Percentiles rank a stretch among this genome's conserved stretches.
These are phyloP conservation scores for Yueomyces sinensis DNA, from an alignment of 805 yeast genomes.

Conservation along the genomic window DNA sequence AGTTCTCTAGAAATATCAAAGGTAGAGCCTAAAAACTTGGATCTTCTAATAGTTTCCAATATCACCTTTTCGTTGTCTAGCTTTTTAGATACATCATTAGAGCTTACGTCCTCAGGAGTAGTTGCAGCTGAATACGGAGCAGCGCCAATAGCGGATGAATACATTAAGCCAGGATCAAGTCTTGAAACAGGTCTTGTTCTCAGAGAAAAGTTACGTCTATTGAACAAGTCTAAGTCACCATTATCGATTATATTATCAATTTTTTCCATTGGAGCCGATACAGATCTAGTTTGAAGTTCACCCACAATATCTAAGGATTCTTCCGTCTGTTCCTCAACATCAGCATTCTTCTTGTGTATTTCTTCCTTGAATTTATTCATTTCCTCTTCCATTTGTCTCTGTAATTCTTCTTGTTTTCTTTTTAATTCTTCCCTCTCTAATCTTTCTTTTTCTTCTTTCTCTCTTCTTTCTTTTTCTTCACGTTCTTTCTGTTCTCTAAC, in stretches of 20 bases:
- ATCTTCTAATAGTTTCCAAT: conserved; percentile 31
- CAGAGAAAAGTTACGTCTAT: conserved; percentile 28
- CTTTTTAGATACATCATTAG: conserved; percentile 2
- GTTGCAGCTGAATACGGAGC: not conserved
- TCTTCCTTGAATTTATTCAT: conserved; percentile 11
- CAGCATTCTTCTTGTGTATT: conserved; percentile 3
- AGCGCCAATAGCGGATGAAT: not conserved
- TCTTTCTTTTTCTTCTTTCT: conserved; percentile 14
- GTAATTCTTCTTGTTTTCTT: conserved; percentile 15
- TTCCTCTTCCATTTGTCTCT: conserved; percentile 16
- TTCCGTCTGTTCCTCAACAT: conserved; percentile 1
- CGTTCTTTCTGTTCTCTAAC: conserved; percentile 32
- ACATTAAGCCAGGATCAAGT: conserved; percentile 29
- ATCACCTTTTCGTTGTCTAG: conserved; percentile 21
- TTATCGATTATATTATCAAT: conserved; percentile 16
- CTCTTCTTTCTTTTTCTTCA: conserved; percentile 29
- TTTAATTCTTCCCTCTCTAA: conserved; percentile 7
- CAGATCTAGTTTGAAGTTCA: conserved; percentile 19
- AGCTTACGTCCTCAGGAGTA: not conserved
- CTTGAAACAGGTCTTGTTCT: conserved; percentile 31
- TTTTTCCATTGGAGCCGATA: conserved; percentile 26
- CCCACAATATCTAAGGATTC: conserved; percentile 3
- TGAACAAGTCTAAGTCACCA: conserved; percentile 3
- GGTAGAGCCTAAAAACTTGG: conserved; percentile 30
- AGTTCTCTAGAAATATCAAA: conserved; percentile 25